Evolutionary conservation across 768 basidiomycete species (phyloP), one percentile per base, ranked within the genome.

Genomic region (Suillus americanus): DNA sequence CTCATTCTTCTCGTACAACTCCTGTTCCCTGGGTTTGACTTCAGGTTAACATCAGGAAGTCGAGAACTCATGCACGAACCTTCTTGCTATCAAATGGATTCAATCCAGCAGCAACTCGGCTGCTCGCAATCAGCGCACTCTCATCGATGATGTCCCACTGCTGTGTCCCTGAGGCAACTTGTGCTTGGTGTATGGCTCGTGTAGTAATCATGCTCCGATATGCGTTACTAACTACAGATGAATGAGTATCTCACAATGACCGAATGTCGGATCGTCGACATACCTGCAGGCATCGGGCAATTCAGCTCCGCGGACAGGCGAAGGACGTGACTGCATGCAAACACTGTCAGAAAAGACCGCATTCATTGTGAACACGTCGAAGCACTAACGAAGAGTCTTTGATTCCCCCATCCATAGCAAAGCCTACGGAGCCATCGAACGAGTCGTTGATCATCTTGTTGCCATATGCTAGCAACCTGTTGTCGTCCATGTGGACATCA

Each of bases 371-470:
- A 43, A 20, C 7, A 62, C 8, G 8, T 5, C 25, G 25, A 25
- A 30, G 18, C 37, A 79, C 83, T 38, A 53, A 88, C 83, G 84
- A 76, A 0, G 92, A 89, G 71, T 95, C 94, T 71, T 94, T 94
- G 71, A 97, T 87, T 20, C 93, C 95, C n/a, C 91, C 91, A 54
- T 92, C 88, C 57, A 95, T 85, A 14, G 88, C 79, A 73, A 97
- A 95, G 16, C 94, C 95, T 20, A 78, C 79, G 10, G 82, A 79
- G 25, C 86, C 91, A 63, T 92, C 89, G 71, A 95, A 96, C 40
- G 84, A 79, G 75, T 94, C 88, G 62, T 86, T 79, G 13, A 87
- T 78, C 79, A 95, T 91, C 73, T 88, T 88, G 30, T 86, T 82
- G 25, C 85, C 85, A 73, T 91, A 91, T 12, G 73, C 73, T 57